Base-by-base conservation (phyloP, 2,329 filamentous ascomycete species). In the Bipolaris oryzae region DNA sequence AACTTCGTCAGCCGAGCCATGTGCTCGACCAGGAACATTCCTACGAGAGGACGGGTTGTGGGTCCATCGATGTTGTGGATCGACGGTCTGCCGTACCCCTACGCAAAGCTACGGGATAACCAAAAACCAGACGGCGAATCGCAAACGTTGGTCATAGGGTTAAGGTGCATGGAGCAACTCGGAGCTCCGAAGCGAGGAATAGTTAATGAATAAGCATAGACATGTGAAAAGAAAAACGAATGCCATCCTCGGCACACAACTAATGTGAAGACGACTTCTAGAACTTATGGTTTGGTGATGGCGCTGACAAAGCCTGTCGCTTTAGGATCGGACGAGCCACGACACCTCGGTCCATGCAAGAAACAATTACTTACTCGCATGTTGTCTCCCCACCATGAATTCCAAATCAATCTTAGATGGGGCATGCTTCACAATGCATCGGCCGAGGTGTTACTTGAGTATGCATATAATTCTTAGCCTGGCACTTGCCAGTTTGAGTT, bases 1-100 rank as follows among this genome's bases (percentile, higher is more conserved):
- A 51, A 57, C 56, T 66, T 68, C 45, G 66, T 68, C 64, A 64
- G 63, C 51, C 18, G 57, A 49, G 47, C 48, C 45, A 45, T 45
- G 44, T 25, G 16, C 41, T 28, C 43, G 33, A 44, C 11, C 2
- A 53, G 43, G 50, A 53, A 53, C 28, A 44, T 53, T 44, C 25
- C 50, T 34, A 44, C 21, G 28, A 42, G 50, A 54, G 41, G 42
- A 56, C 35, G 47, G 42, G 13, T 11, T 45, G 41, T 28, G 50
- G 34, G 37, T 28, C 33, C 13, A 42, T 50, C 39, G 33, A 52
- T 37, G 47, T 38, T 52, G 38, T 49, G 53, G 34, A 37, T 55
- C 60, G 43, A 25, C 23, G 23, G 43, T 45, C 25, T 38, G 23
- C 34, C 23, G 28, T 16, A 44, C 33, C 50, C 44, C 44, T 49